Evolutionary conservation across 495 filamentous ascomycete genomes (phyloP).

Genomic region (Cryomyces minteri): DNA sequence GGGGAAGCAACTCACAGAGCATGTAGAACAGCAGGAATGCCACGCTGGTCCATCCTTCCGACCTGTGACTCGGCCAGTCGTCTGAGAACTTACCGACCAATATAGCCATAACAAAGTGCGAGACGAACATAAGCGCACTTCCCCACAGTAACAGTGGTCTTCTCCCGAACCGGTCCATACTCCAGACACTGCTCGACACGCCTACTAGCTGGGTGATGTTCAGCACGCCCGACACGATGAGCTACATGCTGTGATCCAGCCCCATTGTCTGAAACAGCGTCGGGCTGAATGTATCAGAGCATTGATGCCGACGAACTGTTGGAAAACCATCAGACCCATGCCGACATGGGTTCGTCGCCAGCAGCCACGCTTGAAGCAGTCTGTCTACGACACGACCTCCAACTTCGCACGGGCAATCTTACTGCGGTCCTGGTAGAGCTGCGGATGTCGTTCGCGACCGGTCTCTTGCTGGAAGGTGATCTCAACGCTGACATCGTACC

Average conservation of each 20-base stretch:
- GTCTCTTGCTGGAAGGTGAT: conserved; percentile 12
- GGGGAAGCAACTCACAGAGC: background rate
- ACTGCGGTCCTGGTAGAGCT: conserved; percentile 4
- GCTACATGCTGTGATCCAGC: conserved; percentile 32
- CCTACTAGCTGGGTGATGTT: conserved; percentile 29
- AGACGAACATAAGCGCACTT: conserved; percentile 11
- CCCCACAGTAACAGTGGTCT: conserved; percentile 13
- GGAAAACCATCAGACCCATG: conserved; percentile 35
- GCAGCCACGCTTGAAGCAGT: conserved; percentile 25
- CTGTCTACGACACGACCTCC: conserved; percentile 11
- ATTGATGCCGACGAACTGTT: conserved; percentile 24
- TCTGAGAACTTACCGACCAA: conserved; percentile 13
- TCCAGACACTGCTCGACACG: conserved; percentile 6
- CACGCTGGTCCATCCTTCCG: conserved; percentile 16
- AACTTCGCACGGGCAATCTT: conserved; percentile 4
- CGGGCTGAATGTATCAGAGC: conserved; percentile 30
- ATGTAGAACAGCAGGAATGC: conserved; percentile 14
- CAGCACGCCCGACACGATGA: conserved; percentile 39
- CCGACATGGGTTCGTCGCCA: conserved; percentile 39
- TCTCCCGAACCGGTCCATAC: conserved; percentile 17
- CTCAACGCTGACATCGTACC: conserved; percentile 17
- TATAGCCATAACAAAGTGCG: conserved; percentile 16
- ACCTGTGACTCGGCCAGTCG: conserved; percentile 11
- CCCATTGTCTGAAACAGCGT: conserved; percentile 40
- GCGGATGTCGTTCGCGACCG: conserved; percentile 10